A percentile compares a stretch with the other conserved stretches of the same genome.
phyloP scores from a whole-genome alignment of 1,284 basidiomycete species.

The Chiua sp. region DNA sequence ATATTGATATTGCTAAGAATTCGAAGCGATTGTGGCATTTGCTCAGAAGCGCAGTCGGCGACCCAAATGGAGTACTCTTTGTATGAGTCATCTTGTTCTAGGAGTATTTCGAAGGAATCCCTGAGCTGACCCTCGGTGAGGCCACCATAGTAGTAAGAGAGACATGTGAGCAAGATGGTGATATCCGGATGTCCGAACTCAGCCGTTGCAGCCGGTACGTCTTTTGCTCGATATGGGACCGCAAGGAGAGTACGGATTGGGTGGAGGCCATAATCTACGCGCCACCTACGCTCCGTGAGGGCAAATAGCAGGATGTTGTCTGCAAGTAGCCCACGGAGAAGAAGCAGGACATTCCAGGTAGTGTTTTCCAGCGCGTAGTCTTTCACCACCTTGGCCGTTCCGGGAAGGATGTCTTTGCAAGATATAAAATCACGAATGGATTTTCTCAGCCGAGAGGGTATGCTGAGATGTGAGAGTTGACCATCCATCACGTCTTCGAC shows the following conservation, averaged over 20 bases:
- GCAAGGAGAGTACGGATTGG: slow-evolving; percentile 49
- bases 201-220: slow-evolving; percentile 51
- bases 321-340: slow-evolving; percentile 49
- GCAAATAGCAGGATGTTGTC: slow-evolving; percentile 18
- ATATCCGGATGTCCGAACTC: slow-evolving; percentile 64
- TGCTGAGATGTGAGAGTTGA: slow-evolving; percentile 18
- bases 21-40: slow-evolving; percentile 22
- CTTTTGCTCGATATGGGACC: slow-evolving; percentile 59
- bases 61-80: slow-evolving; percentile 51
- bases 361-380: slow-evolving; percentile 7
- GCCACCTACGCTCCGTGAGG: slow-evolving; percentile 48
- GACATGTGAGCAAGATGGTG: slow-evolving; percentile 50
- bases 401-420: background rate
- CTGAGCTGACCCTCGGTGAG: slow-evolving; percentile 45
- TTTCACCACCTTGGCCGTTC: slow-evolving; percentile 29
- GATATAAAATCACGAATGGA: slow-evolving; percentile 27
- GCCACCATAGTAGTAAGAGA: slow-evolving; percentile 36
- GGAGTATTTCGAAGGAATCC: slow-evolving; percentile 45
- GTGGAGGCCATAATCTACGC: slow-evolving; percentile 57
- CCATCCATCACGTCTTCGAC: slow-evolving; percentile 33
- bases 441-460: slow-evolving; percentile 14
- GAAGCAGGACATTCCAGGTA: slow-evolving; percentile 37
- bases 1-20: slow-evolving; percentile 41
- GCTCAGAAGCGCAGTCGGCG: background rate
- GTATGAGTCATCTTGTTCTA: slow-evolving; percentile 47